These are phyloP conservation scores for Hordeum pubiflorum DNA, from an alignment of 202 grass and related monocot species.

Conservation along the genomic window DNA sequence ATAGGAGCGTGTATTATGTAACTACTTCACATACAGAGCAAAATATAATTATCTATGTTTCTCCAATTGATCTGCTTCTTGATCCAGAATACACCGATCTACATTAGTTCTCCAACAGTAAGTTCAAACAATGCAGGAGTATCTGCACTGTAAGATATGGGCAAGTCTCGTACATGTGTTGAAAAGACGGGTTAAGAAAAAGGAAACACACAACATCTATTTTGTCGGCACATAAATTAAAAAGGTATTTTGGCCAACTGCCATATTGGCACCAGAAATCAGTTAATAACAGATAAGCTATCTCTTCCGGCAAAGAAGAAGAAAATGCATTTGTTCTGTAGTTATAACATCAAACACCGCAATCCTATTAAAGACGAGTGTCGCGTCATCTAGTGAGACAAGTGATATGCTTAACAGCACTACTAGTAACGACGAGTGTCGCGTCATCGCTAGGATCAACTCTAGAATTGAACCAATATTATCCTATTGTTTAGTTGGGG, in stretches of 20 bases:
- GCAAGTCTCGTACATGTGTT: background rate
- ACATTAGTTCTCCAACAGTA: background rate
- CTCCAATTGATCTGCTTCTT: background rate
- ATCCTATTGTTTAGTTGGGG: background rate
- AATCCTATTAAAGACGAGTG: background rate
- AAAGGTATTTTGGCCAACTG: background rate
- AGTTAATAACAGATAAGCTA: background rate
- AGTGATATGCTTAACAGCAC: background rate
- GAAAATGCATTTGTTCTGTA: background rate
- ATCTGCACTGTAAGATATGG: background rate
- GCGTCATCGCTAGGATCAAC: background rate
- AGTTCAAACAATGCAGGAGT: background rate
- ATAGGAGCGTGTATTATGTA: background rate
- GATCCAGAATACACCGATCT: background rate
- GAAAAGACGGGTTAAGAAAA: background rate
- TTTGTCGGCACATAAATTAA: background rate
- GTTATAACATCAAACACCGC: background rate
- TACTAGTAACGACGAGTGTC: background rate
- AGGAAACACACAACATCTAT: background rate
- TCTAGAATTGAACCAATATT: background rate
- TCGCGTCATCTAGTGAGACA: background rate
- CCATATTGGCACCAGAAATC: background rate
- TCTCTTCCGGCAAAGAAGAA: background rate
- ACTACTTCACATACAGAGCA: background rate
- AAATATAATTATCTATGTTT: background rate